These are phyloP conservation scores for Yamadazyma paraphyllophila DNA, from an alignment of 805 yeast genomes.

Conservation along the genomic window DNA sequence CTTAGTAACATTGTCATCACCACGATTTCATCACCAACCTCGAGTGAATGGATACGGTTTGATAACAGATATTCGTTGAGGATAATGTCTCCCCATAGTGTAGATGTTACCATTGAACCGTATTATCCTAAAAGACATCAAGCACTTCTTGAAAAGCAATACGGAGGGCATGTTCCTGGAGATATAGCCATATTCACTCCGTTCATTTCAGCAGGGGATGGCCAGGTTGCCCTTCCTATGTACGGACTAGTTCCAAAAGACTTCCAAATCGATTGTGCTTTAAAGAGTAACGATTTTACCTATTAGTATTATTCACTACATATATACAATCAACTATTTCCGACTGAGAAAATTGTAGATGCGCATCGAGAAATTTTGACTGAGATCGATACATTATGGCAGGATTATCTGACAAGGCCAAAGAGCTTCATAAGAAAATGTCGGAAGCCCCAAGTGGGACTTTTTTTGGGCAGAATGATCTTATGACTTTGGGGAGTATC, in stretches of 20 bases:
- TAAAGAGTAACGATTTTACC: constrained; percentile 9
- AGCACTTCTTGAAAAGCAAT: constrained; percentile 4
- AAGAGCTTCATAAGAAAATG: constrained; percentile 64
- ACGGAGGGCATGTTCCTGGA: constrained; percentile 4
- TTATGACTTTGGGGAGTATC: constrained; percentile 48
- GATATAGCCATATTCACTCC: constrained; percentile 8
- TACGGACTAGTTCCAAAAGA: constrained; percentile 7
- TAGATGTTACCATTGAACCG: constrained; percentile 14
- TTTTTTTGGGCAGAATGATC: constrained; percentile 66
- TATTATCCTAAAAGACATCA: constrained; percentile 15
- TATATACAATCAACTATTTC: not conserved
- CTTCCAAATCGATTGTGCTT: constrained; percentile 17
- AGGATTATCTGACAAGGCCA: constrained; percentile 45
- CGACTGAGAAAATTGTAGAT: not conserved
- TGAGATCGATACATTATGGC: not conserved
- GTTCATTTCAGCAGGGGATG: constrained; percentile 6
- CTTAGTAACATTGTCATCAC: not conserved
- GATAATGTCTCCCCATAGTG: constrained; percentile 4
- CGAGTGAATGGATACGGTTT: constrained; percentile 30
- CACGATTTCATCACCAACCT: not conserved
- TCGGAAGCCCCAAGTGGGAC: constrained; percentile 45
- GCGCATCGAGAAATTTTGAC: constrained; percentile 6
- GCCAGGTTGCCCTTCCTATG: constrained; percentile 17
- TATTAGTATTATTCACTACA: not conserved
- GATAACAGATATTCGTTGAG: constrained; percentile 43